Conservation (phyloP, 2,329 filamentous ascomycete species). For the Coniochaeta sp. region DNA sequence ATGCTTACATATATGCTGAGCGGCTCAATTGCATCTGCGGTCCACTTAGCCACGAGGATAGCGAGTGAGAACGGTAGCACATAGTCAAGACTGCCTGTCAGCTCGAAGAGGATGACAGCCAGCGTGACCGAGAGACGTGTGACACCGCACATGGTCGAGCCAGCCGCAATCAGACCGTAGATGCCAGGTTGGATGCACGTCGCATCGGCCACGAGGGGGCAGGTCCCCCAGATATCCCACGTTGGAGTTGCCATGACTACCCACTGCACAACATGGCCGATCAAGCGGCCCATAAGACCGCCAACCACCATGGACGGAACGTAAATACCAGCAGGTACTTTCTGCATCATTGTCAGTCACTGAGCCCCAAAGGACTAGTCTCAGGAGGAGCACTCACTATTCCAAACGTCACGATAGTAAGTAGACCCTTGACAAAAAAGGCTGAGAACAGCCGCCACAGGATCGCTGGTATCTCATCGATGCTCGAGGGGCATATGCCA, state of each 20-base stretch:
- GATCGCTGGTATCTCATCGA: conserved; percentile 72
- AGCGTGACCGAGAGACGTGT: conserved; percentile 89
- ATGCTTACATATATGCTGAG: conserved; percentile 84
- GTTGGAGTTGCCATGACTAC: conserved; percentile 66
- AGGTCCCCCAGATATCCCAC: conserved; percentile 66
- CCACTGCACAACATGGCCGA: conserved; percentile 81
- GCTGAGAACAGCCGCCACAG: conserved; percentile 65
- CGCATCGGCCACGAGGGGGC: conserved; percentile 61
- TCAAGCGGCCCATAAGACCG: conserved; percentile 78
- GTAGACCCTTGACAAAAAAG: conserved; percentile 80
- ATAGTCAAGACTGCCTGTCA: conserved; percentile 91
- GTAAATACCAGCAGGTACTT: conserved; percentile 94
- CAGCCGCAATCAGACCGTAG: conserved; percentile 89
- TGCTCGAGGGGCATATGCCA: conserved; percentile 68
- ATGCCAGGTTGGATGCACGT: conserved; percentile 94
- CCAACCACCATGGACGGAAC: conserved; percentile 98
- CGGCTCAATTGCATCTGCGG: conserved; percentile 88
- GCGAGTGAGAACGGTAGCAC: conserved; percentile 90
- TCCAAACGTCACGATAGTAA: conserved; percentile 89
- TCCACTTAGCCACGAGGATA: conserved; percentile 96
- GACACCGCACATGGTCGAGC: conserved; percentile 96
- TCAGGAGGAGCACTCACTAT: conserved; percentile 46
- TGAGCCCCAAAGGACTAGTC: too few species aligned
- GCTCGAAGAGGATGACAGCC: conserved; percentile 89
- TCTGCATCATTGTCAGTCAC: conserved; percentile 32